These are phyloP conservation scores for Primulina tabacum DNA, from an alignment of 257 asterid species.

Conservation along the genomic window DNA sequence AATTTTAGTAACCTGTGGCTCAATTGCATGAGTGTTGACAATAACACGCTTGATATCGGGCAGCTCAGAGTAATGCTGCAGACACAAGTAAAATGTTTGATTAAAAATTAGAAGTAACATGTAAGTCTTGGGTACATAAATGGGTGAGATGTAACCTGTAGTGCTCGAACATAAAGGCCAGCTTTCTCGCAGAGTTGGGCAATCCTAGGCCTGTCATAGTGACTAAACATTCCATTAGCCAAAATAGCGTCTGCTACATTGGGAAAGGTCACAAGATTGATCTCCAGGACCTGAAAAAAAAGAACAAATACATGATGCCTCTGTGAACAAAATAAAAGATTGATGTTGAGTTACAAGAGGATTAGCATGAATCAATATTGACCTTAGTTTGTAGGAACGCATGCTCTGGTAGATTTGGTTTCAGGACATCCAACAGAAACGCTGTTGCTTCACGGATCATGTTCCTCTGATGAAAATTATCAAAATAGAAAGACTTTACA, in stretches of 20 bases:
- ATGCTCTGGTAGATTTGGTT: conserved; percentile 96
- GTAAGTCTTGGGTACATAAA: conserved; percentile 4
- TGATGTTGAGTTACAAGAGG: background rate
- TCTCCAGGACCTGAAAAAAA: conserved; percentile 75
- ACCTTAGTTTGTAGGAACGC: conserved; percentile 96
- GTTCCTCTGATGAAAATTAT: conserved; percentile 64
- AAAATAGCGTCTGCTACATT: conserved; percentile 98
- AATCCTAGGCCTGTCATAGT: conserved; percentile 91
- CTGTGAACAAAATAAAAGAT: background rate
- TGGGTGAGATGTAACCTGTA: conserved; percentile 57
- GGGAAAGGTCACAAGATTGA: conserved; percentile 90
- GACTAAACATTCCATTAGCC: conserved; percentile 98
- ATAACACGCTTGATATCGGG: conserved; percentile 97
- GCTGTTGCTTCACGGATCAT: conserved; percentile 99
- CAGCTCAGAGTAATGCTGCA: conserved; percentile 90
- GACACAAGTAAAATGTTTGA: conserved; percentile 9
- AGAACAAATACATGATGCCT: conserved; percentile 25
- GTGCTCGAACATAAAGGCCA: conserved; percentile 90
- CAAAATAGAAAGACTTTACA: conserved; percentile 14
- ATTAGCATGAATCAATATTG: conserved; percentile 16
- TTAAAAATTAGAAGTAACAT: conserved; percentile 2
- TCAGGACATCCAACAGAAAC: conserved; percentile 92
- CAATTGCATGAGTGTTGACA: conserved; percentile 99
- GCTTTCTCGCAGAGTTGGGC: conserved; percentile 98
- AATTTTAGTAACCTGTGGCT: conserved; percentile 77